Evolutionary conservation across 1,284 basidiomycete genomes (phyloP), one percentile per base, ranked within the genome.

Genomic region (Ceratobasidium sp.): DNA sequence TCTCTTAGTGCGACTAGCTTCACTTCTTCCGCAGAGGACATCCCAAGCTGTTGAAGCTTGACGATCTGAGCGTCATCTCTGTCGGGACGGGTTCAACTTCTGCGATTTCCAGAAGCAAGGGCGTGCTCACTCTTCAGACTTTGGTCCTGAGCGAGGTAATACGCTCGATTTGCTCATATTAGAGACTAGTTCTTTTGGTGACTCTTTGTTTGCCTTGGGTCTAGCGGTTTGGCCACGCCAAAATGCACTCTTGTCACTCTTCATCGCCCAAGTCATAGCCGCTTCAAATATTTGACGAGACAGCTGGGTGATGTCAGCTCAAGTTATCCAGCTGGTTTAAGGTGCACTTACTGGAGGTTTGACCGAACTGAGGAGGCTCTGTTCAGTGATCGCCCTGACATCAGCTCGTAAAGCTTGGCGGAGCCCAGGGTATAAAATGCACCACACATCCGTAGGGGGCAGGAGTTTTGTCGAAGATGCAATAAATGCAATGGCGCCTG

Each of bases 351-450:
- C 95, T 0, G 94, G 91, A 61, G 89, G 84, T 77, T 93, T 92
- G 81, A 96, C 85, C 3, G 90, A 88, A 48, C 87, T 85, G 29
- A 98, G 83, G 34, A 99, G 81, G 51, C 88, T 90, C 71, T 87
- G 85, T 76, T 94, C 93, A 63, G 92, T 88, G 53, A 98, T 88
- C 0, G 87, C 85, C 7, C 86, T 87, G n/a, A 98, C 85, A 79
- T 99, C 98, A 0, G 91, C 93, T 58, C 91, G 91, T 53, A 99
- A 84, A 74, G 96, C 89, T 76, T 95, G 91, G 48, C 94, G 88
- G 48, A 99, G 82, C 0, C 92, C 92, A 0, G 97, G 96, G 79
- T 99, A 99, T 1, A 98, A 82, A 54, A 98, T 94, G 79, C 96
- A 97, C 98, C 98, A 99, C 11, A 94, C 90, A 79, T 99, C 98